Evolutionary conservation across 768 basidiomycete species (phyloP).

Genomic region (Suillus placidus): DNA sequence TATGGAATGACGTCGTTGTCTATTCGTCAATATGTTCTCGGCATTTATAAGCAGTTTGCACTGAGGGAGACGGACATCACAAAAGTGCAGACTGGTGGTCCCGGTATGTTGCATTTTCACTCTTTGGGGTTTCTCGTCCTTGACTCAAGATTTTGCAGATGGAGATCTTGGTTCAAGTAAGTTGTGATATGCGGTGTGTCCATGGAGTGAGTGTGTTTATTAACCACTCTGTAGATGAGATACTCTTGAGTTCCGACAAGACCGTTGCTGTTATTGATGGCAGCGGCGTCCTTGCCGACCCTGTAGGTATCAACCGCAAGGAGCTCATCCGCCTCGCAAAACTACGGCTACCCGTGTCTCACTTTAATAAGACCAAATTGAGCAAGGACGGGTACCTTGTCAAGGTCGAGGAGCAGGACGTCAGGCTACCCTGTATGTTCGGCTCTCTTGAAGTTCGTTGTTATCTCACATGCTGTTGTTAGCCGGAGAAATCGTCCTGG

Average conservation of each 20-base stretch:
- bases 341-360: constrained; percentile 73
- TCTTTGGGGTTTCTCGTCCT: background rate
- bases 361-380: constrained; percentile 85
- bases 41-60: constrained; percentile 93
- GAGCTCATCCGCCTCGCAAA: constrained; percentile 93
- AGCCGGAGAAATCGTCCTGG: constrained; percentile 92
- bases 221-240: constrained; percentile 64
- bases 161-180: constrained; percentile 96
- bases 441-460: background rate
- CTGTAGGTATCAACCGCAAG: constrained; percentile 80
- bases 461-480: background rate
- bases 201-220: background rate
- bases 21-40: constrained; percentile 92
- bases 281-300: constrained; percentile 92
- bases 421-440: constrained; percentile 84
- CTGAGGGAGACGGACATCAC: constrained; percentile 94
- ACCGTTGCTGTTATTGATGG: constrained; percentile 95
- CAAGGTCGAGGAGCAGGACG: constrained; percentile 90
- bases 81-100: constrained; percentile 98
- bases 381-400: constrained; percentile 94
- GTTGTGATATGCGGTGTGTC: constrained; percentile 32
- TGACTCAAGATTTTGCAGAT: constrained; percentile 46
- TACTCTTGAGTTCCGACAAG: constrained; percentile 92
- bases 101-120: constrained; percentile 49
- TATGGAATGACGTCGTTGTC: constrained; percentile 96